Conservation (phyloP, 495 filamentous ascomycete species). For the Alectoria sarmentosa region DNA sequence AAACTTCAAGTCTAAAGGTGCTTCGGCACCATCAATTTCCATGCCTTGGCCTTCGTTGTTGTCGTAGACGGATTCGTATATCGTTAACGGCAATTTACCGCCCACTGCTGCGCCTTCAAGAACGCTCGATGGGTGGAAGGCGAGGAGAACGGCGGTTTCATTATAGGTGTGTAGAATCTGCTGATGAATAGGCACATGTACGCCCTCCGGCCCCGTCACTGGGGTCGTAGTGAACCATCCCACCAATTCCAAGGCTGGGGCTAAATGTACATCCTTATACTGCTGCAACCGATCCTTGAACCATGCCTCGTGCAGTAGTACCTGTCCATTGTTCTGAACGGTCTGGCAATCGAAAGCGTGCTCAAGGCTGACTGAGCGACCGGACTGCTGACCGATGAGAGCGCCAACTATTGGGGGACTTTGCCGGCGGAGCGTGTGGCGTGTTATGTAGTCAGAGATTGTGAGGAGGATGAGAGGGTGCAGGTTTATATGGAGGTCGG, state of each 20-base stretch:
- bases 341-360: conserved; percentile 80
- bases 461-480: conserved; percentile 94
- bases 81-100: conserved; percentile 77
- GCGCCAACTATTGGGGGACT: conserved; percentile 75
- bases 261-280: conserved; percentile 86
- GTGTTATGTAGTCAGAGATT: conserved; percentile 92
- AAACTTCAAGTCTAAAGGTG: conserved; percentile 58
- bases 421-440: conserved; percentile 71
- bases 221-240: conserved; percentile 91
- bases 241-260: conserved; percentile 74
- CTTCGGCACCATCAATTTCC: conserved; percentile 60
- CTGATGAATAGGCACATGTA: conserved; percentile 66
- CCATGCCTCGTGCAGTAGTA: conserved; percentile 58
- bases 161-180: conserved; percentile 67
- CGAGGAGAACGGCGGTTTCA: conserved; percentile 79
- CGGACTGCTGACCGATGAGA: conserved; percentile 83
- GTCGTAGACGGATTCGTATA: conserved; percentile 85
- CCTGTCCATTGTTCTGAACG: conserved; percentile 40
- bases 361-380: conserved; percentile 83
- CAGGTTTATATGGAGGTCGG: conserved; percentile 73
- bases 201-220: conserved; percentile 56
- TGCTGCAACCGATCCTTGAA: conserved; percentile 76
- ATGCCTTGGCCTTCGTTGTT: conserved; percentile 51
- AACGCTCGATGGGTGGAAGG: conserved; percentile 64
- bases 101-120: conserved; percentile 41